phyloP scores from a whole-genome alignment of 805 yeast genomes.

The Suhomyces emberorum region DNA sequence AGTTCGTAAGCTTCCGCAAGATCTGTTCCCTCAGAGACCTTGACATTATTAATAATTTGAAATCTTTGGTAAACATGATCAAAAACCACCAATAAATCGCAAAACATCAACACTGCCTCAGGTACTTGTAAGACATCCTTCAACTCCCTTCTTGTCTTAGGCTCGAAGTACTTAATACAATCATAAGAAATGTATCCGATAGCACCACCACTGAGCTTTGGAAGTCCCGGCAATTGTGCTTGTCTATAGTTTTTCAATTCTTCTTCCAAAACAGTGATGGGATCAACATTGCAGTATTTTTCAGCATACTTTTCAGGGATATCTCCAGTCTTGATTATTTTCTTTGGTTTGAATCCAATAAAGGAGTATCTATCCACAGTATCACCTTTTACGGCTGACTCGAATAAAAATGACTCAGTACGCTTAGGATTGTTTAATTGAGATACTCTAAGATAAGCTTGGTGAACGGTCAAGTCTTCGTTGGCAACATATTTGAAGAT shows the following conservation, averaged over 20 bases:
- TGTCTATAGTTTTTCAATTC: constrained; percentile 66
- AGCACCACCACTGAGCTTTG: constrained; percentile 91
- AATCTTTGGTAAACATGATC: constrained; percentile 94
- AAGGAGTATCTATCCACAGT: constrained; percentile 87
- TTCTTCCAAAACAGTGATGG: constrained; percentile 66
- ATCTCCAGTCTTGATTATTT: constrained; percentile 81
- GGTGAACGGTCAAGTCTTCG: constrained; percentile 82
- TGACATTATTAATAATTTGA: constrained; percentile 82
- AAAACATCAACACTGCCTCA: constrained; percentile 88
- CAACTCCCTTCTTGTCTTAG: constrained; percentile 71
- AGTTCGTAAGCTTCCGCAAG: constrained; percentile 41
- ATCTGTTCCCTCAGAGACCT: constrained; percentile 41
- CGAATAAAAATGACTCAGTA: constrained; percentile 75
- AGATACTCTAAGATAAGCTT: constrained; percentile 83
- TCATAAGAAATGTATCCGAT: constrained; percentile 95
- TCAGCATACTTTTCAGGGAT: constrained; percentile 29
- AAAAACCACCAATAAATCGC: constrained; percentile 84
- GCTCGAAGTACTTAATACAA: constrained; percentile 95
- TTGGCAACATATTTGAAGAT: constrained; percentile 71
- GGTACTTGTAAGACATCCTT: constrained; percentile 83
- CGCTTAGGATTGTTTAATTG: constrained; percentile 52
- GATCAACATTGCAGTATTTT: constrained; percentile 62
- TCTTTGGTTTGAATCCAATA: constrained; percentile 82
- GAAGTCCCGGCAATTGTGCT: constrained; percentile 78
- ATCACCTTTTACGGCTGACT: constrained; percentile 87